Conservation (phyloP, 2,329 filamentous ascomycete genomes). For the Teratosphaeriaceae sp. region DNA sequence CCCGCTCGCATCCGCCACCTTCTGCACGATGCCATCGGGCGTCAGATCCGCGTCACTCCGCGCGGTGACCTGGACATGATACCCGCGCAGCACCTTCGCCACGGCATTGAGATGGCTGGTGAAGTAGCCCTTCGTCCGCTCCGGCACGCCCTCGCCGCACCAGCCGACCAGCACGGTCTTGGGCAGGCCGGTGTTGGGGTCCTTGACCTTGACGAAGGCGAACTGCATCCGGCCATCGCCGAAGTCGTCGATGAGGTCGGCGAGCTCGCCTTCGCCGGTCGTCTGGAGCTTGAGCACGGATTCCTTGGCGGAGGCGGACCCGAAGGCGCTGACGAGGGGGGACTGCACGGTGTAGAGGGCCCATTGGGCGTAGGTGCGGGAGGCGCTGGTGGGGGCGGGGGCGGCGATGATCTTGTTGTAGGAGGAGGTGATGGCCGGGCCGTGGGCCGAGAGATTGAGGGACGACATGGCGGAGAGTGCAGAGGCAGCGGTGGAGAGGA, state of each 20-base stretch:
- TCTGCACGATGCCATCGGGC: conserved; percentile 81
- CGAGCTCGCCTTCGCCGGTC: conserved; percentile 87
- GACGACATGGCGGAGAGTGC: neutral
- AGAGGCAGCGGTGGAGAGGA: too few relatives aligned
- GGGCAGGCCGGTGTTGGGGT: conserved; percentile 81
- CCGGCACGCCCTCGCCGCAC: conserved; percentile 97
- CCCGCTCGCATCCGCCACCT: conserved; percentile 89
- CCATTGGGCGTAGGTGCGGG: conserved; percentile 80
- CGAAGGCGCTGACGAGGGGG: conserved; percentile 87
- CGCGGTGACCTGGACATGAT: conserved; percentile 95
- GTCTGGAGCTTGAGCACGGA: conserved; percentile 91
- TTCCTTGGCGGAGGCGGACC: conserved; percentile 78
- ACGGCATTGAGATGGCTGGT: conserved; percentile 88
- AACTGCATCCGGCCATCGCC: conserved; percentile 96
- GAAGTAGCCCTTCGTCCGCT: conserved; percentile 97
- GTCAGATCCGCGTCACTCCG: conserved; percentile 85
- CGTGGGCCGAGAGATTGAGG: conserved; percentile 14
- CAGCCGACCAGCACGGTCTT: conserved; percentile 93
- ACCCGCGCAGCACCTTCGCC: conserved; percentile 86
- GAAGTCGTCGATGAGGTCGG: conserved; percentile 89
- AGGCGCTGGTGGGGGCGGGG: conserved; percentile 51
- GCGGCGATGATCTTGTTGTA: conserved; percentile 63
- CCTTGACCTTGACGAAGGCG: conserved; percentile 92
- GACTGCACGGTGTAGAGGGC: conserved; percentile 89
- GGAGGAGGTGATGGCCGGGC: conserved; percentile 47